These are phyloP conservation scores for Hymenoscyphus albidus DNA, from an alignment of 2,329 filamentous ascomycete genomes.

Conservation along the genomic window DNA sequence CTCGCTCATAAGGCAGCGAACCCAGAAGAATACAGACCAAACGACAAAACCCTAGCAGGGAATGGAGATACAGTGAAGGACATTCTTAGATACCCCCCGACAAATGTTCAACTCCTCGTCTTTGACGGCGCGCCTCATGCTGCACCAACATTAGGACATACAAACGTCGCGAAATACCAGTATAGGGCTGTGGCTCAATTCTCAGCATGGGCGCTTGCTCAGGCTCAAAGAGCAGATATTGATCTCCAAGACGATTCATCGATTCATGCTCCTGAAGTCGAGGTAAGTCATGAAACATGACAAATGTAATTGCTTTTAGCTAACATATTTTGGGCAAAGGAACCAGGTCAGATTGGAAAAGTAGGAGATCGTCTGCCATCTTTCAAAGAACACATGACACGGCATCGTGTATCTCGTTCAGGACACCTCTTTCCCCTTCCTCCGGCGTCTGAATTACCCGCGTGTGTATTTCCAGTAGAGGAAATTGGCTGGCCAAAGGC, in stretches of 20 bases:
- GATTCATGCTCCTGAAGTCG: not conserved
- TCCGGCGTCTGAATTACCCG: slow-evolving; percentile 58
- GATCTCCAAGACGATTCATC: slow-evolving; percentile 68
- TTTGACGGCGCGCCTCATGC: slow-evolving; percentile 94
- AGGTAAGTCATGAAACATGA: not conserved
- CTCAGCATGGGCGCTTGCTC: slow-evolving; percentile 79
- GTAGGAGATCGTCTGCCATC: slow-evolving; percentile 76
- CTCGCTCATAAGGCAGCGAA: slow-evolving; percentile 91
- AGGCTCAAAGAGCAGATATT: slow-evolving; percentile 71
- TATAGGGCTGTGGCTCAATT: slow-evolving; percentile 87
- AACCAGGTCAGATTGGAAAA: slow-evolving; percentile 55
- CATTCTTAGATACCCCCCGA: slow-evolving; percentile 68
- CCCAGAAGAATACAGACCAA: slow-evolving; percentile 67
- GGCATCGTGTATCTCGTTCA: slow-evolving; percentile 74
- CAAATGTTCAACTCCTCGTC: slow-evolving; percentile 85
- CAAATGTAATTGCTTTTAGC: too few relatives aligned
- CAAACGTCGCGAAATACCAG: slow-evolving; percentile 87
- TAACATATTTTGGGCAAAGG: not conserved
- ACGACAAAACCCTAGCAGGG: slow-evolving; percentile 56
- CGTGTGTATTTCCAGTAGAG: slow-evolving; percentile 55
- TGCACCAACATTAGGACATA: slow-evolving; percentile 83
- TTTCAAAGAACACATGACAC: slow-evolving; percentile 83
- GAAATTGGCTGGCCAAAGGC: slow-evolving; percentile 75
- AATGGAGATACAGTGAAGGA: slow-evolving; percentile 46
- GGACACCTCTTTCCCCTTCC: slow-evolving; percentile 67